Percentiles rank a stretch among this genome's conserved stretches.
Conservation (phyloP, 352 stramenopile species). For the Blastocystis sp. region DNA sequence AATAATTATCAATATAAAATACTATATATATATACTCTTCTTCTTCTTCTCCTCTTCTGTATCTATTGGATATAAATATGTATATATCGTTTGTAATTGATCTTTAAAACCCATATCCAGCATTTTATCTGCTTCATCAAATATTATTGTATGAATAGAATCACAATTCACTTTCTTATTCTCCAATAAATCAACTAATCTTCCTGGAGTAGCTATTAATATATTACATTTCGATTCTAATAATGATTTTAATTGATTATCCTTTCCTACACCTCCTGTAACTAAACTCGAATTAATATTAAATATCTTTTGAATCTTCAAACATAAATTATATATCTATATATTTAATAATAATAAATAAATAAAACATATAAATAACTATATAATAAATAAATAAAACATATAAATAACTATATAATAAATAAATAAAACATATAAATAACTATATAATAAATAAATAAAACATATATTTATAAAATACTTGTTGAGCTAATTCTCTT, state of each 20-base stretch:
- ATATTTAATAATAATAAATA: not conserved
- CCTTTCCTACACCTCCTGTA: not conserved
- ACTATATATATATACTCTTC: no score
- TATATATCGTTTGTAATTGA: no score
- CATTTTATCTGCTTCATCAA: slow-evolving; percentile 19
- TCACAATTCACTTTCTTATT: no score
- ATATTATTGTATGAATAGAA: not conserved
- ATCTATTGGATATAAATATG: no score
- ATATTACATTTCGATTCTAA: slow-evolving; percentile 18
- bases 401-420: slow-evolving; percentile 15
- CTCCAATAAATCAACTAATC: no score
- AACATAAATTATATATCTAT: not conserved
- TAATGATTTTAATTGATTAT: not conserved
- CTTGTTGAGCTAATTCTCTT: slow-evolving; percentile 16
- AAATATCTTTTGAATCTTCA: slow-evolving; percentile 8
- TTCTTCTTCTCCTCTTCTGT: no score
- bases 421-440: slow-evolving; percentile 4
- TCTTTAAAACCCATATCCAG: slow-evolving; percentile 23
- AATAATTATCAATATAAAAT: slow-evolving; percentile 1
- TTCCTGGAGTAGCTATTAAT: no score
- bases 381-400: slow-evolving; percentile 1
- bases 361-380: slow-evolving; percentile 4
- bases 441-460: no score
- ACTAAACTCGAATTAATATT: not conserved
- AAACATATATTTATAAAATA: no score